phyloP scores from a whole-genome alignment of 169 alveolate species.

The Pseudocohnilembus persalinus region DNA sequence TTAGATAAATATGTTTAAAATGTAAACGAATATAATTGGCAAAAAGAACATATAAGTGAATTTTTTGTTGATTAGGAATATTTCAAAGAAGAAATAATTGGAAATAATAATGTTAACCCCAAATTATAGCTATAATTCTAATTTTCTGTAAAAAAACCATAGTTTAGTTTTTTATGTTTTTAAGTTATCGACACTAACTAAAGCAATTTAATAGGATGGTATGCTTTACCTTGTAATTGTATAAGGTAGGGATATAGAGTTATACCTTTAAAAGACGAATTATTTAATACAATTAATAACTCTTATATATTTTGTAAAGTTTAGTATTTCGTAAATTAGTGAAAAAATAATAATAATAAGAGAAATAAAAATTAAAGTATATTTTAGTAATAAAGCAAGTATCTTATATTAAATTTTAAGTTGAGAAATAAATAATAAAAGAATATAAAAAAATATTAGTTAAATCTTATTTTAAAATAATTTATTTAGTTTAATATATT shows the following conservation, averaged over 20 bases:
- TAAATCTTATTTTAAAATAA: no score
- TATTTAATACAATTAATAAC: background rate
- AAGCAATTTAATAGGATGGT: background rate
- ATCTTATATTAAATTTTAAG: no score
- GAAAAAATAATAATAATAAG: no score
- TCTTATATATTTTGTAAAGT: background rate
- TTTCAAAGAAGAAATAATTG: background rate
- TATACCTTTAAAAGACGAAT: background rate
- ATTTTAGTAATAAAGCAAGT: no score
- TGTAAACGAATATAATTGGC: no score
- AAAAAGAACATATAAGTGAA: background rate
- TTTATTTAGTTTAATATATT: no score
- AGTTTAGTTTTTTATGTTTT: background rate
- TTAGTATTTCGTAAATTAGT: background rate
- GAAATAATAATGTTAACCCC: background rate
- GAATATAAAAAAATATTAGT: no score
- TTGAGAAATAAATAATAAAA: no score
- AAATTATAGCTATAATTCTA: background rate
- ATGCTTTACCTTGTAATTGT: background rate
- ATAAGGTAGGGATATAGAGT: background rate
- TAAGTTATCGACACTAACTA: background rate
- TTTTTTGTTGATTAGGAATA: background rate
- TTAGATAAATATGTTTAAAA: no score
- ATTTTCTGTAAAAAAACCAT: background rate
- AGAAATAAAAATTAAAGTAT: no score